Evolutionary conservation across 305 asterid species (phyloP).

Genomic region (Fraxinus platypoda): DNA sequence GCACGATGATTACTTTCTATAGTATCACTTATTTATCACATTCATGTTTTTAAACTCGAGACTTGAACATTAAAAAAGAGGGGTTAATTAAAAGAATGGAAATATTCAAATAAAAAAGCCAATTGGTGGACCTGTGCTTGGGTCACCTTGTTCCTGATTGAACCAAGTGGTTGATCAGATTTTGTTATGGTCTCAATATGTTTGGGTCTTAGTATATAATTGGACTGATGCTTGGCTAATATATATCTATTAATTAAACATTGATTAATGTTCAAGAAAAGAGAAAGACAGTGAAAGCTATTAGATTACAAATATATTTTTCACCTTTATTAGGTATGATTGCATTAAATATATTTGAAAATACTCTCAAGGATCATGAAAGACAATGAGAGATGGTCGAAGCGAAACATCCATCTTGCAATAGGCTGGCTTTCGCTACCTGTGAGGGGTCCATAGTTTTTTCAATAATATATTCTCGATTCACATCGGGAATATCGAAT

Average conservation of each 20-base stretch:
- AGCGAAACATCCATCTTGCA: no score
- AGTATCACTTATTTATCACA: not conserved
- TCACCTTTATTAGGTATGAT: not conserved
- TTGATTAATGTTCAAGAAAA: not conserved
- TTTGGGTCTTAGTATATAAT: not conserved
- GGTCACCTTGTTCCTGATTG: not conserved
- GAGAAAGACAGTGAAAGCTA: not conserved
- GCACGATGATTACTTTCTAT: no score
- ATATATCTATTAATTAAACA: not conserved
- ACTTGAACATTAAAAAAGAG: not conserved
- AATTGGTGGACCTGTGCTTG: not conserved
- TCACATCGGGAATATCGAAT: not conserved
- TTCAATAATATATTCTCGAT: no score
- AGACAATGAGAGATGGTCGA: no score
- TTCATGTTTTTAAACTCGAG: not conserved
- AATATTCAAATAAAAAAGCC: no score
- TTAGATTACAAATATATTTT: not conserved
- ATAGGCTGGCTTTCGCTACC: no score
- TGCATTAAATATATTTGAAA: not conserved
- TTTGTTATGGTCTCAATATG: not conserved
- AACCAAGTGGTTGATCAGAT: not conserved
- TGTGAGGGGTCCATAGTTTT: no score
- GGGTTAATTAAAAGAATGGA: not conserved
- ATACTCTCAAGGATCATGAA: no score
- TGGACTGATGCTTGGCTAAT: not conserved